Conservation (phyloP, 768 basidiomycete genomes). For the Suillus ampliporus region DNA sequence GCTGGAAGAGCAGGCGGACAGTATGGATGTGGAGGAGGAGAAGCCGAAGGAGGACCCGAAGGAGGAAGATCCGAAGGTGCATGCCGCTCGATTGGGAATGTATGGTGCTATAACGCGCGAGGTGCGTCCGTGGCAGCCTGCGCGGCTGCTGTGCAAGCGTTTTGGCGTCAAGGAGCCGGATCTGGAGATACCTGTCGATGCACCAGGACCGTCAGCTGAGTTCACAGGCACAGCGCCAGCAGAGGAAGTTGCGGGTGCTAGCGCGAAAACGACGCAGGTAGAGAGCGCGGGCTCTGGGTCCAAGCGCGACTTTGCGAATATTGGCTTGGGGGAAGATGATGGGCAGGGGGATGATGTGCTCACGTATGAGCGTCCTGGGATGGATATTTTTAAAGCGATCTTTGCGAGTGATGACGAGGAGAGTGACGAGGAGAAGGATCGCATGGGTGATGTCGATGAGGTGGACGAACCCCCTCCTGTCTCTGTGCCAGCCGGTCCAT, state of each 20-base stretch:
- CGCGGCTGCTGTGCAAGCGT: conserved; percentile 87
- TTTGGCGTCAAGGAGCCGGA: conserved; percentile 93
- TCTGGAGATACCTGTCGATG: conserved; percentile 51
- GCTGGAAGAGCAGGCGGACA: conserved; percentile 47
- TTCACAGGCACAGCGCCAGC: conserved; percentile 8
- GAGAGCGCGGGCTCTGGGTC: conserved; percentile 18
- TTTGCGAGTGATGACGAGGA: conserved; percentile 96
- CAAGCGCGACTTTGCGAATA: conserved; percentile 73
- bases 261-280: neutral
- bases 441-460: conserved; percentile 24
- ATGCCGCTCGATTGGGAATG: conserved; percentile 88
- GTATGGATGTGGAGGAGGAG: conserved; percentile 46
- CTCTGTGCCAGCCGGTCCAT: conserved; percentile 19
- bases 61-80: conserved; percentile 74
- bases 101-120: conserved; percentile 89
- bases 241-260: neutral
- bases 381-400: conserved; percentile 97
- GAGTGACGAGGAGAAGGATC: conserved; percentile 64
- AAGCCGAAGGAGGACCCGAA: conserved; percentile 46
- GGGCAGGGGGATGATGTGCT: conserved; percentile 86
- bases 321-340: conserved; percentile 93
- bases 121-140: conserved; percentile 76
- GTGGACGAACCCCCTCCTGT: conserved; percentile 11
- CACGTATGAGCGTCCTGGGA: conserved; percentile 85
- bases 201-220: conserved; percentile 28